Conservation (phyloP, 495 filamentous ascomycete species). For the Aspergillus funiculosus region DNA sequence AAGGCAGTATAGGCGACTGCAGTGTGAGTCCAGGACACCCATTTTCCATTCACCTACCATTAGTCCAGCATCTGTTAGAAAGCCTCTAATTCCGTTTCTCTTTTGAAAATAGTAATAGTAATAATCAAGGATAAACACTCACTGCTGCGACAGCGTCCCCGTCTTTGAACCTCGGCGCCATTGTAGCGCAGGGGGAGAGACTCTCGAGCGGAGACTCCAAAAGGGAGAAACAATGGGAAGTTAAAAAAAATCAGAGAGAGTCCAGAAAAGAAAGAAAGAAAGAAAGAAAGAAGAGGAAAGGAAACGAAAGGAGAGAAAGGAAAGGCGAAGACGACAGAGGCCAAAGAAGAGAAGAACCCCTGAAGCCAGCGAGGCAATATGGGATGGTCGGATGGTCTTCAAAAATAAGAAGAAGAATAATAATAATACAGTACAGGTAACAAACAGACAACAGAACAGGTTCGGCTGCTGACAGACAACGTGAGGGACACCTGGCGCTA, state of each 20-base stretch:
- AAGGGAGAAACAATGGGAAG: slow-evolving; percentile 8
- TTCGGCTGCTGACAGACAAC: slow-evolving; percentile 21
- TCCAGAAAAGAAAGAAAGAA: slow-evolving; percentile 30
- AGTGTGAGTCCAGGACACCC: slow-evolving; percentile 88
- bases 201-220: slow-evolving; percentile 9
- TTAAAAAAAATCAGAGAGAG: slow-evolving; percentile 19
- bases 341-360: slow-evolving; percentile 26
- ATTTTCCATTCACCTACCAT: slow-evolving; percentile 73
- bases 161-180: slow-evolving; percentile 84
- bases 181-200: slow-evolving; percentile 38
- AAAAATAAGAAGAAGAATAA: no score
- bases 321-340: slow-evolving; percentile 20
- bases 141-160: slow-evolving; percentile 75
- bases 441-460: slow-evolving; percentile 20
- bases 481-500: slow-evolving; percentile 13
- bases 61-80: slow-evolving; percentile 1
- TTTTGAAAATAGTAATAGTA: no score
- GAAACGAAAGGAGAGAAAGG: slow-evolving; percentile 19
- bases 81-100: neutral
- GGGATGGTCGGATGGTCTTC: no score
- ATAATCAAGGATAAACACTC: slow-evolving; percentile 26
- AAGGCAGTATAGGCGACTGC: slow-evolving; percentile 83
- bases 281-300: slow-evolving; percentile 23
- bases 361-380: slow-evolving; percentile 25
- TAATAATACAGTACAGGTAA: no score